Percentiles rank a stretch among this genome's conserved stretches.
These are phyloP conservation scores for Iberis pinnata DNA, from an alignment of 345 rosid genomes.

Conservation along the genomic window DNA sequence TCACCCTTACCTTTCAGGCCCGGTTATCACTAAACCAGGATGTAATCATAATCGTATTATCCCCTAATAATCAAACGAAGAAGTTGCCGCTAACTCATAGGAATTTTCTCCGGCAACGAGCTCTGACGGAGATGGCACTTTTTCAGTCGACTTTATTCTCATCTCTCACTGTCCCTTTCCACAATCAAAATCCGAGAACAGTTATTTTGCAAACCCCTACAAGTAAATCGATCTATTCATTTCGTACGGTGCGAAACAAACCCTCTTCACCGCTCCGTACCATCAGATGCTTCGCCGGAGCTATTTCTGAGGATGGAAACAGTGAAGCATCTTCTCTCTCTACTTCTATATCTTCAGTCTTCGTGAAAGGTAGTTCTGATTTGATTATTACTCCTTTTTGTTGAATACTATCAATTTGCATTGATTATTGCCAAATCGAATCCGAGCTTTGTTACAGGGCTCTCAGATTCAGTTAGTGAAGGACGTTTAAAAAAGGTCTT, in stretches of 20 bases:
- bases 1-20: too few species aligned
- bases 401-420: too few species aligned
- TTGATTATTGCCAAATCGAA: neutral
- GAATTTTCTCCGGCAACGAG: slow-evolving; percentile 3
- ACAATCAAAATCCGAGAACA: neutral
- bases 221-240: slow-evolving; percentile 5
- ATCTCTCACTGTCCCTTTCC: neutral
- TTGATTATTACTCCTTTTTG: neutral
- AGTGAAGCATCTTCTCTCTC: slow-evolving; percentile 14
- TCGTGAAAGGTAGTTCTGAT: slow-evolving; percentile 25
- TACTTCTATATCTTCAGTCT: slow-evolving; percentile 21
- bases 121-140: slow-evolving; percentile 31
- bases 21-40: too few species aligned
- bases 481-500: slow-evolving; percentile 43
- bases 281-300: slow-evolving; percentile 20
- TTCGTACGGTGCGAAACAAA: neutral
- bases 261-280: slow-evolving; percentile 20
- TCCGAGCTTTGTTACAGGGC: slow-evolving; percentile 29
- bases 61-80: too few species aligned
- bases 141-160: slow-evolving; percentile 7
- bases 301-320: too few species aligned
- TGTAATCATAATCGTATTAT: too few species aligned
- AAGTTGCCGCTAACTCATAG: too few species aligned
- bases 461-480: slow-evolving; percentile 45
- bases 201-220: neutral